These are phyloP conservation scores for Stemphylium lycopersici DNA, from an alignment of 2,329 filamentous ascomycete species.

Conservation along the genomic window DNA sequence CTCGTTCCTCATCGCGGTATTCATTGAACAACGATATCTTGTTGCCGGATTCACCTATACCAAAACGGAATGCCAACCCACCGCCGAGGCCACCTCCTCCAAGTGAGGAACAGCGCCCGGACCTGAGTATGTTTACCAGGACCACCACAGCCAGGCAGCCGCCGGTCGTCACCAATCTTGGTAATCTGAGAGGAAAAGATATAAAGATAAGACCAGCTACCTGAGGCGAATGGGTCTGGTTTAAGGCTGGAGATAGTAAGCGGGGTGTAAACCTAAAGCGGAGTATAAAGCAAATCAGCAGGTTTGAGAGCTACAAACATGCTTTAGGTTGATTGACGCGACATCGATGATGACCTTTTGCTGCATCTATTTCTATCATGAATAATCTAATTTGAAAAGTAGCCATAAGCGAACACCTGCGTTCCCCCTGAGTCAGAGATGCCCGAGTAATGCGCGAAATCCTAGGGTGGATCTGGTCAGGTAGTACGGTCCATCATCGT, in stretches of 20 bases:
- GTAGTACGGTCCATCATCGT: too few species aligned
- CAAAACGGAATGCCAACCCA: constrained; percentile 7
- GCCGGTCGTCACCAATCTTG: constrained; percentile 14
- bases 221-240: background rate
- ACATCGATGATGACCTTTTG: background rate
- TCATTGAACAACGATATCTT: constrained; percentile 9
- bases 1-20: background rate
- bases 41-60: constrained; percentile 19
- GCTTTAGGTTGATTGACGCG: background rate
- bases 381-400: background rate
- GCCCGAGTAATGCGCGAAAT: background rate
- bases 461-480: background rate
- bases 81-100: constrained; percentile 30
- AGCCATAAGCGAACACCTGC: background rate
- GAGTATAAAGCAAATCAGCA: too few species aligned
- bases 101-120: constrained; percentile 26
- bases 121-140: constrained; percentile 26
- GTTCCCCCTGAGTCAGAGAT: background rate
- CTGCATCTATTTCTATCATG: background rate
- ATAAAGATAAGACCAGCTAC: background rate
- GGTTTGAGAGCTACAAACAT: background rate
- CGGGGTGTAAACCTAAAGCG: too few species aligned
- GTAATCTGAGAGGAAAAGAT: background rate
- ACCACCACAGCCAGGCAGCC: constrained; percentile 13
- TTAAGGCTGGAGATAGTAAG: too few species aligned